A percentile compares a stretch with the other conserved stretches of the same genome.
Evolutionary conservation across 345 rosid species (phyloP).

Genomic region (Eucalyptus tenuipes): DNA sequence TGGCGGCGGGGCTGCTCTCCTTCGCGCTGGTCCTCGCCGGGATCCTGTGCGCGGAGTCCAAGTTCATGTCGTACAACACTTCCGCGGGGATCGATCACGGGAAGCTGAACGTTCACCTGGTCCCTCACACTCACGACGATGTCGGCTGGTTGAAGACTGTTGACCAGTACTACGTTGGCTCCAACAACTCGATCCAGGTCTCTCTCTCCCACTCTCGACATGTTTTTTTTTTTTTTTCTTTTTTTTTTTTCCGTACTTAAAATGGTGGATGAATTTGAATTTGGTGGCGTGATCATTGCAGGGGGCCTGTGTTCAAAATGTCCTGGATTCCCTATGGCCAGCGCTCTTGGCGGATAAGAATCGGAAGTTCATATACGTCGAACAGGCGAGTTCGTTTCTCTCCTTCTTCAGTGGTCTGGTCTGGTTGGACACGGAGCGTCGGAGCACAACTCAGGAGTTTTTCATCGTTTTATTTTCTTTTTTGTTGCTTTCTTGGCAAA

Average conservation of each 20-base stretch:
- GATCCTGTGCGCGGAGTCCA: slow-evolving; percentile 34
- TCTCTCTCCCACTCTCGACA: not conserved
- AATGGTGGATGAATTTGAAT: not conserved
- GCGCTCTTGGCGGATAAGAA: slow-evolving; percentile 83
- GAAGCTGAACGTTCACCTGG: slow-evolving; percentile 92
- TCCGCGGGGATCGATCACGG: slow-evolving; percentile 59
- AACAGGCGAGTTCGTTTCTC: slow-evolving; percentile 34
- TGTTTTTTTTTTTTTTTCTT: no score
- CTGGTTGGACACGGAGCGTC: not conserved
- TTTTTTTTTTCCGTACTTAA: not conserved
- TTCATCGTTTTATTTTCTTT: not conserved
- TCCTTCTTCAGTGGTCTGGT: not conserved
- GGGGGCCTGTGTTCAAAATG: slow-evolving; percentile 95
- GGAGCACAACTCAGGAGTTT: not conserved
- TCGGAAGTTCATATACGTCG: slow-evolving; percentile 82
- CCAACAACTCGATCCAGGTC: slow-evolving; percentile 97
- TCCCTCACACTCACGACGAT: slow-evolving; percentile 90
- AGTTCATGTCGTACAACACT: slow-evolving; percentile 76
- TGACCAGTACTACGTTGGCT: slow-evolving; percentile 98
- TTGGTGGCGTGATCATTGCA: slow-evolving; percentile 2
- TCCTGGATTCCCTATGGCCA: slow-evolving; percentile 85
- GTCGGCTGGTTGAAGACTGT: slow-evolving; percentile 98
- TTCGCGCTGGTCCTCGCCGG: slow-evolving; percentile 12
- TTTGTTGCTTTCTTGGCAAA: not conserved
- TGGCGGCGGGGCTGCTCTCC: not conserved